These are phyloP conservation scores for Venturia asperata DNA, from an alignment of 2,329 filamentous ascomycete genomes.

Conservation along the genomic window DNA sequence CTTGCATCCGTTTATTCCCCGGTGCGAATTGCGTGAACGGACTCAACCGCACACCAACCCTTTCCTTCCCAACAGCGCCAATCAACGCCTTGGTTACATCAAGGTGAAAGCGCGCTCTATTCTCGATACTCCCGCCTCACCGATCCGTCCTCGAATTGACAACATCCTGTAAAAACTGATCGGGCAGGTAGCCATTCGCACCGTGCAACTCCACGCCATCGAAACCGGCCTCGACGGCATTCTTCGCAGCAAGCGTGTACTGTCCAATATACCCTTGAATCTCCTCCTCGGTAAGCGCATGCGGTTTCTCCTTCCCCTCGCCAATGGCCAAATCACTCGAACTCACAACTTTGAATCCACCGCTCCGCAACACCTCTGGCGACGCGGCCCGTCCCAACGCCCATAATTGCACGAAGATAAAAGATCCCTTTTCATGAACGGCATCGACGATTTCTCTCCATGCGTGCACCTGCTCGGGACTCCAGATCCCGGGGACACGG, in stretches of 20 bases:
- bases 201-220: slow-evolving; percentile 53
- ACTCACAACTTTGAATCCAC: slow-evolving; percentile 27
- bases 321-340: slow-evolving; percentile 31
- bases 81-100: slow-evolving; percentile 48
- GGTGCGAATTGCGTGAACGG: slow-evolving; percentile 54
- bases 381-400: slow-evolving; percentile 51
- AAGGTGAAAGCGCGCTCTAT: slow-evolving; percentile 46
- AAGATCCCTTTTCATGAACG: slow-evolving; percentile 55
- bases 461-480: slow-evolving; percentile 46
- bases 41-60: slow-evolving; percentile 50
- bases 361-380: slow-evolving; percentile 30
- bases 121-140: slow-evolving; percentile 44
- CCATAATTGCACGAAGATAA: slow-evolving; percentile 58
- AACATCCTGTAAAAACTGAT: slow-evolving; percentile 56
- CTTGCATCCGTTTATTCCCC: slow-evolving; percentile 51
- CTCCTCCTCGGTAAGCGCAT: slow-evolving; percentile 34
- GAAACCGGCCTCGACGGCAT: slow-evolving; percentile 42
- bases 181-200: slow-evolving; percentile 46
- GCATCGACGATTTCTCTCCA: slow-evolving; percentile 57
- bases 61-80: slow-evolving; percentile 47
- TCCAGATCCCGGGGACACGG: slow-evolving; percentile 53
- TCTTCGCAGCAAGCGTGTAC: slow-evolving; percentile 39
- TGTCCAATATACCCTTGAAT: slow-evolving; percentile 33
- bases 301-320: slow-evolving; percentile 30
- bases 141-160: slow-evolving; percentile 48